Evolutionary conservation across 2,329 filamentous ascomycete genomes (phyloP).

Genomic region (Lachnellula suecica): DNA sequence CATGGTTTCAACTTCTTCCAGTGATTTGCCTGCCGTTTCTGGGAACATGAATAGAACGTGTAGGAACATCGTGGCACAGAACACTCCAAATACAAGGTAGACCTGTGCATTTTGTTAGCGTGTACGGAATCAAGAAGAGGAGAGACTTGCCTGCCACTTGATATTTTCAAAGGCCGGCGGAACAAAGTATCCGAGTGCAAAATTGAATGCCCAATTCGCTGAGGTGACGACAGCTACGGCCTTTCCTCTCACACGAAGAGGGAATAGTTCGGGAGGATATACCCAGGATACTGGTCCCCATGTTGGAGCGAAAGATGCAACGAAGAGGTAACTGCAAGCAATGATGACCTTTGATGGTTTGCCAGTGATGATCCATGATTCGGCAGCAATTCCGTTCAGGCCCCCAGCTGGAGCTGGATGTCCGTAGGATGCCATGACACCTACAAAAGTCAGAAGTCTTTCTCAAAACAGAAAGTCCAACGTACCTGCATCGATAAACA

Average conservation of each 20-base stretch:
- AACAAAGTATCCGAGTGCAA: conserved; percentile 48
- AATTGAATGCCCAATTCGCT: conserved; percentile 51
- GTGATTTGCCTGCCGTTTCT: conserved; percentile 53
- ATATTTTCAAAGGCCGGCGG: conserved; percentile 45
- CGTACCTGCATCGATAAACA: conserved; percentile 46
- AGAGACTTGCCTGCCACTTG: too few species aligned
- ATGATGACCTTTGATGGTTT: conserved; percentile 56
- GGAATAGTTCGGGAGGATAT: conserved; percentile 50
- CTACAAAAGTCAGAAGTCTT: too few species aligned
- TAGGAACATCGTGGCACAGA: conserved; percentile 48
- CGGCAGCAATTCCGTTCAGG: conserved; percentile 39
- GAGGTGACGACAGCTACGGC: conserved; percentile 53
- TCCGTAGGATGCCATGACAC: conserved; percentile 45
- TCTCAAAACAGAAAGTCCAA: too few species aligned
- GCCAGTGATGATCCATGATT: conserved; percentile 49
- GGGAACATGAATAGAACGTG: conserved; percentile 56
- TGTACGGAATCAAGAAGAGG: too few species aligned
- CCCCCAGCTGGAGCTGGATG: conserved; percentile 32
- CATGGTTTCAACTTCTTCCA: conserved; percentile 52
- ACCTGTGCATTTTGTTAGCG: too few species aligned
- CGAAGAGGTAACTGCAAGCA: conserved; percentile 65
- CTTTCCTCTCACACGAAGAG: conserved; percentile 49
- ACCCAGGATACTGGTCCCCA: conserved; percentile 52
- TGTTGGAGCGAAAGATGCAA: conserved; percentile 51
- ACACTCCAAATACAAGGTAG: conserved; percentile 53